A percentile compares a stretch with the other conserved stretches of the same genome.
Conservation (phyloP, 345 rosid genomes). For the Lepidium sativum region DNA sequence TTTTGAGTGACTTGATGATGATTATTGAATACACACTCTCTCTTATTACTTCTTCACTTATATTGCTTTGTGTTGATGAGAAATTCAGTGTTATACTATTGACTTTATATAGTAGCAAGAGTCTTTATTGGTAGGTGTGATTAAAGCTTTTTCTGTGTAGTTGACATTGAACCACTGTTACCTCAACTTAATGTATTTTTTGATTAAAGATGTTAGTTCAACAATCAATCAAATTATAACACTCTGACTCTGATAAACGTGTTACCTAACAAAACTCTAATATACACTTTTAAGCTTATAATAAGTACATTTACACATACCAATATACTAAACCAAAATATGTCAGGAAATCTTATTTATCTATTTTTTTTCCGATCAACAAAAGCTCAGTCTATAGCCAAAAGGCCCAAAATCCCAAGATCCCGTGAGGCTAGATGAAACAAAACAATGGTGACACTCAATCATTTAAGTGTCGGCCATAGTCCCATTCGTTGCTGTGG, state of each 20-base stretch:
- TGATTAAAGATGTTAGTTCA: slow-evolving; percentile 11
- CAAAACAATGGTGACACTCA: too few species aligned
- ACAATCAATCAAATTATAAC: neutral
- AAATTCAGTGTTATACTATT: neutral
- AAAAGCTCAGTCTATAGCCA: too few species aligned
- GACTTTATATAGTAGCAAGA: slow-evolving; percentile 21
- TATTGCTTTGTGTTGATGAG: neutral
- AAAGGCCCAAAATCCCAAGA: too few species aligned
- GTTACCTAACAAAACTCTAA: neutral
- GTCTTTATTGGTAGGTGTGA: neutral
- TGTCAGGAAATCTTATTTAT: too few species aligned
- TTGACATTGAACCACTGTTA: slow-evolving; percentile 11
- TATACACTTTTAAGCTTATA: neutral
- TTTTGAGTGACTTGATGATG: slow-evolving; percentile 3
- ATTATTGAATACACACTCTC: neutral
- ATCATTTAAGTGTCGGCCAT: too few species aligned
- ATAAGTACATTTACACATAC: too few species aligned
- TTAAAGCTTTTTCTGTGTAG: neutral
- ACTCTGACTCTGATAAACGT: neutral
- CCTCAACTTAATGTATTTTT: slow-evolving; percentile 22
- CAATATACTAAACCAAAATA: neutral
- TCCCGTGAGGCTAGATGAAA: too few species aligned
- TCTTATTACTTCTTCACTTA: neutral
- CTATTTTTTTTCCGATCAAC: too few species aligned
- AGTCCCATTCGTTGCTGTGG: slow-evolving; percentile 19